Evolutionary conservation across 2,329 filamentous ascomycete species (phyloP).

Genomic region (Diaporthe ampelina): DNA sequence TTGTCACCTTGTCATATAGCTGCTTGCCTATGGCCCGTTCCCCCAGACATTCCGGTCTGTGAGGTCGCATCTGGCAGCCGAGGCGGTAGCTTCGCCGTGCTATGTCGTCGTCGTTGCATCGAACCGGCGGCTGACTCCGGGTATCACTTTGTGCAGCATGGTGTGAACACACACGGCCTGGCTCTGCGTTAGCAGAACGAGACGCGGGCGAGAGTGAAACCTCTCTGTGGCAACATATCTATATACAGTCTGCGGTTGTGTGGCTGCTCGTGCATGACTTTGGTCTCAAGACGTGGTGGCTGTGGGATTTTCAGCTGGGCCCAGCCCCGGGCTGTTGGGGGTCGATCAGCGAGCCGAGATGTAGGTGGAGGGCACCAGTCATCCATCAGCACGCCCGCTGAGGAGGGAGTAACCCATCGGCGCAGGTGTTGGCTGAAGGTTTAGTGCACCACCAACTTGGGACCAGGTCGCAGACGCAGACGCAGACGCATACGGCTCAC

Average conservation of each 20-base stretch:
- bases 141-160: constrained; percentile 1
- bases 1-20: constrained; percentile 24
- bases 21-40: constrained; percentile 8
- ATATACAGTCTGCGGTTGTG: constrained; percentile 23
- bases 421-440: constrained; percentile 18
- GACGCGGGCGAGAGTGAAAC: constrained; percentile 16
- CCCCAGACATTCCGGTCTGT: constrained; percentile 26
- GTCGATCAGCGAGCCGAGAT: constrained; percentile 19
- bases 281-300: constrained; percentile 24
- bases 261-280: constrained; percentile 32
- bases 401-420: constrained; percentile 18
- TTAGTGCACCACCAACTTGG: constrained; percentile 28
- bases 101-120: constrained; percentile 14
- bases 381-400: background rate
- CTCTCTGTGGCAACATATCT: constrained; percentile 19
- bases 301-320: constrained; percentile 40
- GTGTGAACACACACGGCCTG: constrained; percentile 5
- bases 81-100: constrained; percentile 20
- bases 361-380: constrained; percentile 16
- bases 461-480: background rate
- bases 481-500: background rate
- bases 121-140: constrained; percentile 24
- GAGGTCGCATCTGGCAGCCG: constrained; percentile 26
- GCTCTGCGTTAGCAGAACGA: background rate
- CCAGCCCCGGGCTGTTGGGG: constrained; percentile 28